These are phyloP conservation scores for Dalechampia spathulata DNA, from an alignment of 441 rosid genomes.

Conservation along the genomic window DNA sequence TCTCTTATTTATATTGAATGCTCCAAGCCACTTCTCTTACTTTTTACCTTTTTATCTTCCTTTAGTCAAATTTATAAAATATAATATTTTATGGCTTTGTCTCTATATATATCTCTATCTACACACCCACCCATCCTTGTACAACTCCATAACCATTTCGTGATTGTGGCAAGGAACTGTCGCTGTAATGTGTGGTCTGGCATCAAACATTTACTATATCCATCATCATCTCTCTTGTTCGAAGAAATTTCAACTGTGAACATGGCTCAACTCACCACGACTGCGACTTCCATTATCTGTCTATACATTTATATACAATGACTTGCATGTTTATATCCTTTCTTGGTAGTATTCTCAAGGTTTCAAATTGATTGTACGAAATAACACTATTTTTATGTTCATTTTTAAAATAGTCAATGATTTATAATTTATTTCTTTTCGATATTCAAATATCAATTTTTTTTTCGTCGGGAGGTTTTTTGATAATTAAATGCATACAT, in stretches of 20 bases:
- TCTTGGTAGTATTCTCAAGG: too few relatives aligned
- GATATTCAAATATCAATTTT: too few relatives aligned
- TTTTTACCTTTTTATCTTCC: constrained; percentile 2
- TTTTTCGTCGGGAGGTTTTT: too few relatives aligned
- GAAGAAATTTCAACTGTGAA: not conserved
- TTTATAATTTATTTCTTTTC: too few relatives aligned
- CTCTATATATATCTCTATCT: not conserved
- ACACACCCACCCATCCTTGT: constrained; percentile 10
- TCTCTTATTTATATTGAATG: constrained; percentile 1
- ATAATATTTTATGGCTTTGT: not conserved
- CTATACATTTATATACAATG: too few relatives aligned
- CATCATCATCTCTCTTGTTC: not conserved
- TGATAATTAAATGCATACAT: too few relatives aligned
- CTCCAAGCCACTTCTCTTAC: constrained; percentile 1
- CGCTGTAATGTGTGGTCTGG: constrained; percentile 16
- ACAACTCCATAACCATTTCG: constrained; percentile 18
- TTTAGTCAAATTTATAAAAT: too few relatives aligned
- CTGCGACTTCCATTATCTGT: not conserved
- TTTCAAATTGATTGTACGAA: too few relatives aligned
- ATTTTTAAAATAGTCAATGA: too few relatives aligned
- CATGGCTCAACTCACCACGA: not conserved
- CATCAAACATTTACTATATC: not conserved
- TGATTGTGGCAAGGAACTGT: constrained; percentile 21
- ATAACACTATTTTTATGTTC: too few relatives aligned
- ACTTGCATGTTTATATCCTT: too few relatives aligned